Evolutionary conservation across 495 filamentous ascomycete genomes (phyloP), one percentile per base, ranked within the genome.

Genomic region (Penicillium verhagenii): DNA sequence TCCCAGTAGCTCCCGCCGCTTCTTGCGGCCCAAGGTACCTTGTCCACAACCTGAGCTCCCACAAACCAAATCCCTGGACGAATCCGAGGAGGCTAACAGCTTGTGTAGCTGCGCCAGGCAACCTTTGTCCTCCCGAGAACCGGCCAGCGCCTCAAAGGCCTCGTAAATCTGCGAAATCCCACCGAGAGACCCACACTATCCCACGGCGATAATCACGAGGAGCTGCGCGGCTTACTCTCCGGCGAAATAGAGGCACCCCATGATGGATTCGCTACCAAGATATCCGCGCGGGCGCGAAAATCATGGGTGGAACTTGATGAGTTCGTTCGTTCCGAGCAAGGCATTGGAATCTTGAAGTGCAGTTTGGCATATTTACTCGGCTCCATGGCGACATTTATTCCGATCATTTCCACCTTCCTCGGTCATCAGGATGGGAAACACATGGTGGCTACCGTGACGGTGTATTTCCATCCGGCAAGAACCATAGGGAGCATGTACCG

Each of bases 381-480:
- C 9, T 96, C 91, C 52, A 72, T 96, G 67, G 91, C 86, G 13
- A 97, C 94, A 1, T 96, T 93, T 60, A 85, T 90, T 57, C 82
- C 85, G 5, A 79, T 82, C 4, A 77, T 97, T 45, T 83, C 91
- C 4, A 73, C 76, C 2, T 76, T 88, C 52, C 74, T 98, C 31
- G 94, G 94, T 5, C 80, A 85, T 56, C 88, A 93, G 64, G 93
- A 97, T 77, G 91, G 92, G 20, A 98, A 98, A 68, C 94, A 97
- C 71, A 86, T 97, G 75, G 92, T 96, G 35, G 90, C 91, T 44
- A 95, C 92, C 2, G 82, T 96, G 45, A 91, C 89, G 18, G 92
- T 96, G 9, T 98, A 97, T 62, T 98, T 97, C 71, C 92, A 98
- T 69, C 93, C 94, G n/a, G 91, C 92, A 11, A 79, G 94, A 54